Evolutionary conservation across 371 early-diverging fungal genomes (phyloP).

Genomic region (Circinella umbellata): DNA sequence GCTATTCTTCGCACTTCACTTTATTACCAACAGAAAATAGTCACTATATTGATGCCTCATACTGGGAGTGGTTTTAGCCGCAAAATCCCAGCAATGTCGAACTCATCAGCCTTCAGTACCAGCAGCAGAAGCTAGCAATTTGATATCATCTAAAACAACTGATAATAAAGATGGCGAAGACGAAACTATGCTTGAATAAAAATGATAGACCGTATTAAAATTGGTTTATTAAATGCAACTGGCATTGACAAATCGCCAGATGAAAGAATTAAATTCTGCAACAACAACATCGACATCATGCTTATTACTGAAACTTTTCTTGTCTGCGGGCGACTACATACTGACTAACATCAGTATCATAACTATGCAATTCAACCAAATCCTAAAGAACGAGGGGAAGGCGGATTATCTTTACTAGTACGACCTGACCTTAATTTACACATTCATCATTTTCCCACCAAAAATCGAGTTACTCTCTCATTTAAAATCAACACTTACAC

Average conservation of each 20-base stretch:
- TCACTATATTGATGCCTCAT: background rate
- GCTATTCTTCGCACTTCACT: conserved; percentile 9
- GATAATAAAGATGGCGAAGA: too few species aligned
- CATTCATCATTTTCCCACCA: background rate
- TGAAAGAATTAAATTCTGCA: too few species aligned
- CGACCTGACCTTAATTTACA: background rate
- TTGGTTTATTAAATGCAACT: too few species aligned
- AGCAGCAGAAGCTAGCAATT: too few species aligned
- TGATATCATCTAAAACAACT: too few species aligned
- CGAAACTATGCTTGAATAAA: too few species aligned
- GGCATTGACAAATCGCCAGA: too few species aligned
- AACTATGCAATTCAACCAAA: conserved; percentile 4
- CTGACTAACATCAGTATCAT: conserved; percentile 10
- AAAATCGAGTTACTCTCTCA: background rate
- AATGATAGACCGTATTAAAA: too few species aligned
- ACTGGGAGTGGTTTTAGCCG: background rate
- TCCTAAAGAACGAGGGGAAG: background rate
- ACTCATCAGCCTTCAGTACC: background rate
- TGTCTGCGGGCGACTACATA: background rate
- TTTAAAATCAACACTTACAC: background rate
- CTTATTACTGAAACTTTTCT: too few species aligned
- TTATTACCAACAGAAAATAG: background rate
- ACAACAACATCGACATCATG: too few species aligned
- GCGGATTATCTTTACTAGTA: conserved; percentile 8
- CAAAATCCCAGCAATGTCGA: background rate